Base-by-base conservation (phyloP, 2,329 filamentous ascomycete species). In the Penicillium olsonii region DNA sequence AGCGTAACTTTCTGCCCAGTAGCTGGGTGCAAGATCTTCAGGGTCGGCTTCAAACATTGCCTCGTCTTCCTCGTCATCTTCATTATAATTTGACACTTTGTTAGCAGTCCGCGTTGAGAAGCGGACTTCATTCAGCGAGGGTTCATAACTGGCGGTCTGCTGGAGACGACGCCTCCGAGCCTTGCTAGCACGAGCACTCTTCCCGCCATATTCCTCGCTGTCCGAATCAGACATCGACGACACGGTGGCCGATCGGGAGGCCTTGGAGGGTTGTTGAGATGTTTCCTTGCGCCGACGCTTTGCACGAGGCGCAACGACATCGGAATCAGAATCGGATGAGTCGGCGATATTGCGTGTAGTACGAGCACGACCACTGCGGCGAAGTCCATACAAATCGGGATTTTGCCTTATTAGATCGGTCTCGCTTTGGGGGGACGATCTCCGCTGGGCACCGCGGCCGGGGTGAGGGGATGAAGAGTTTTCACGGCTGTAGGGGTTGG, bases 311-410 rank as follows among this genome's bases (percentile, higher is more conserved):
- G 66, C 67, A 49, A 89, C 84, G 47, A 84, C 82, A 70, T 91
- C 89, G 27, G 89, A 90, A 48, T 87, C 88, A 6, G 87, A 91
- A 37, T 79, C 78, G 37, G 78, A 78, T 53, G 81, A 84, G 60
- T 86, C 82, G 60, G 84, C 82, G 60, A 87, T 75, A 60, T 82
- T 82, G 62, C 83, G 82, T 52, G 78, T 78, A 54, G 79, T 79
- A 60, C 84, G 81, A 59, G 84, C 83, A 58, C 84, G 82, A 67
- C 80, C 92, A 77, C 94, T 99, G 75, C 94, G 84, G 62, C 94
- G 85, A 60, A 99, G 79, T 40, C 94, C 94, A 76, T 97, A 99
- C 8, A 99, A 79, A 73, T 96, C 91, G 37, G 94, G 94, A 65
- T 99, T 95, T 66, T 90, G 88, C 63, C 87, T 82, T 62, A 97